These are phyloP conservation scores for Skeletonema grethae DNA, from an alignment of 108 stramenopile genomes.

Conservation along the genomic window DNA sequence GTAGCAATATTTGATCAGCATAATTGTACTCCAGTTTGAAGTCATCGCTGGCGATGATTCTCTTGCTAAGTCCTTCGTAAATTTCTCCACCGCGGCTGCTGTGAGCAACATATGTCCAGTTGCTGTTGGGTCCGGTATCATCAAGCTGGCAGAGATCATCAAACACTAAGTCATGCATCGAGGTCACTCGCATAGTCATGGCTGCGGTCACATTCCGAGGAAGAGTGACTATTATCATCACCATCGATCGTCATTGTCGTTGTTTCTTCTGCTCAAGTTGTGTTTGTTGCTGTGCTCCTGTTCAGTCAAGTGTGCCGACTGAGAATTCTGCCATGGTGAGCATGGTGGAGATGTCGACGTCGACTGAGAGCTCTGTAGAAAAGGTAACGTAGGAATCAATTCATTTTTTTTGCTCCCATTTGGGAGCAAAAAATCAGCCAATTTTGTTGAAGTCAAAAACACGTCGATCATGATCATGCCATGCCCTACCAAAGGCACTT, in stretches of 20 bases:
- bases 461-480: too few species aligned
- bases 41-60: background rate
- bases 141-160: background rate
- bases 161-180: background rate
- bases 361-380: too few species aligned
- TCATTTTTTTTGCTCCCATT: too few species aligned
- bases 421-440: too few species aligned
- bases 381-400: too few species aligned
- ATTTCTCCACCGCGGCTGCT: background rate
- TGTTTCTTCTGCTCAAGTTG: too few species aligned
- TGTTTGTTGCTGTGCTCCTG: too few species aligned
- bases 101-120: background rate
- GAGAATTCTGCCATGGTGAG: too few species aligned
- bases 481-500: too few species aligned
- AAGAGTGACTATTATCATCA: background rate
- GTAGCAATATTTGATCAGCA: background rate
- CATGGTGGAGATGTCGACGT: too few species aligned
- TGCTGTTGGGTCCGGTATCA: background rate
- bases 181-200: background rate
- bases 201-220: background rate
- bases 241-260: background rate
- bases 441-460: too few species aligned
- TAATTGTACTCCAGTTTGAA: slow-evolving; percentile 1
- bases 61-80: background rate
- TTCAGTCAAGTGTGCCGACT: too few species aligned